Evolutionary conservation across 257 asterid genomes (phyloP).

Genomic region (Fraxinus excelsior): DNA sequence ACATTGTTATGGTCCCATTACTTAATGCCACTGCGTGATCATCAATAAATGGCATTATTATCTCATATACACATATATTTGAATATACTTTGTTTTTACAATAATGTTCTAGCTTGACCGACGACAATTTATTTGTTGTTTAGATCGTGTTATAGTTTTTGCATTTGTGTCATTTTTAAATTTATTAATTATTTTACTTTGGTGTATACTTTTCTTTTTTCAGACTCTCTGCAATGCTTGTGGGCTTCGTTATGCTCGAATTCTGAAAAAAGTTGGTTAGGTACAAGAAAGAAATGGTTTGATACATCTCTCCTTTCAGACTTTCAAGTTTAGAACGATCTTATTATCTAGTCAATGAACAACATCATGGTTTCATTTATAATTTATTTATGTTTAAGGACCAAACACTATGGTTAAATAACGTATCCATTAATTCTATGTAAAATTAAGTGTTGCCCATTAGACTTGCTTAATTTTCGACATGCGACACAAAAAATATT

Average conservation of each 20-base stretch:
- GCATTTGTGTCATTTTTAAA: neutral
- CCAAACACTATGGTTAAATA: neutral
- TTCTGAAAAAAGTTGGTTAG: neutral
- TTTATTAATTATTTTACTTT: neutral
- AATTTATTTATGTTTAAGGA: neutral
- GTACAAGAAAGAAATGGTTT: neutral
- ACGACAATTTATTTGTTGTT: no score
- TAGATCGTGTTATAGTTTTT: no score
- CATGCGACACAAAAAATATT: no score
- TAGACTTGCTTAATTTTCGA: neutral
- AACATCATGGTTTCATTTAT: neutral
- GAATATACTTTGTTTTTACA: neutral
- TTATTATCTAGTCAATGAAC: neutral
- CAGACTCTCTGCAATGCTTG: conserved; percentile 27
- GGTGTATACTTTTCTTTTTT: no score
- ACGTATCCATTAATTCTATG: no score
- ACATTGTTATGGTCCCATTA: no score
- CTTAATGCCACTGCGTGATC: no score
- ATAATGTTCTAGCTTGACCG: neutral
- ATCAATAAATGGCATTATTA: no score
- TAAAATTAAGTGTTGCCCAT: no score
- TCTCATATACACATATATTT: neutral
- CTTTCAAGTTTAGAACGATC: neutral
- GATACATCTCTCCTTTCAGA: neutral
- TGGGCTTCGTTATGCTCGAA: conserved; percentile 1